Evolutionary conservation across 2,329 filamentous ascomycete species (phyloP), one percentile per base, ranked within the genome.

Genomic region (Aureobasidium pullulans): DNA sequence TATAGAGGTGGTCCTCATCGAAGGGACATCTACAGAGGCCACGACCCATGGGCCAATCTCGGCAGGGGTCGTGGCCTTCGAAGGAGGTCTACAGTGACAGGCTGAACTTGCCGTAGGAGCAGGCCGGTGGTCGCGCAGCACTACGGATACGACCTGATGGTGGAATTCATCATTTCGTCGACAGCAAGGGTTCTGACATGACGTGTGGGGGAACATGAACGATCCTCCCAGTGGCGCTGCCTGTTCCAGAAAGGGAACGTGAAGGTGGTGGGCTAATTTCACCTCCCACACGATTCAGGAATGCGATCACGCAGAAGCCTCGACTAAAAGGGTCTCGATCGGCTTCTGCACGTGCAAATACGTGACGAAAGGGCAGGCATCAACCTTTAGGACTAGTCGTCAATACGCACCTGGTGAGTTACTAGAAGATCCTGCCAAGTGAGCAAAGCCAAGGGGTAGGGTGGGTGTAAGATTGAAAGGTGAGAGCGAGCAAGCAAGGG

Each of bases 191-290:
- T 52, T 50, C 49, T 32, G 9, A 23, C n/a, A 56, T 61, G 50
- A 57, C 59, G 52, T 57, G 29, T 42, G 40, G 40, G 23, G 32
- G 9, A 16, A 46, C 46, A n/a, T 36, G 46, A 46, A 47, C 29
- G 53, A 48, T 46, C 43, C 16, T 11, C 11, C 8, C 4, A 34
- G 34, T 42, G 29, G 34, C 39, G 36, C n/a, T 31, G 15, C 23
- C 37, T 40, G 43, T 23, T 42, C 59, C 59, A 39, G 31, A 50
- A 44, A 34, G 53, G 52, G 44, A 37, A 37, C 28, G 16, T 52
- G 13, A 47, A 48, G 59, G 46, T 61, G 59, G 59, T 61, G 52
- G 59, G 53, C 59, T 61, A 47, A 61, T 61, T 56, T 61, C 46
- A 44, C 16, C 10, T 3, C 4, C 23, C 54, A 32, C 23, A 57